Evolutionary conservation across 768 basidiomycete species (phyloP), one percentile per base, ranked within the genome.

Genomic region (Auricularia heimuer): DNA sequence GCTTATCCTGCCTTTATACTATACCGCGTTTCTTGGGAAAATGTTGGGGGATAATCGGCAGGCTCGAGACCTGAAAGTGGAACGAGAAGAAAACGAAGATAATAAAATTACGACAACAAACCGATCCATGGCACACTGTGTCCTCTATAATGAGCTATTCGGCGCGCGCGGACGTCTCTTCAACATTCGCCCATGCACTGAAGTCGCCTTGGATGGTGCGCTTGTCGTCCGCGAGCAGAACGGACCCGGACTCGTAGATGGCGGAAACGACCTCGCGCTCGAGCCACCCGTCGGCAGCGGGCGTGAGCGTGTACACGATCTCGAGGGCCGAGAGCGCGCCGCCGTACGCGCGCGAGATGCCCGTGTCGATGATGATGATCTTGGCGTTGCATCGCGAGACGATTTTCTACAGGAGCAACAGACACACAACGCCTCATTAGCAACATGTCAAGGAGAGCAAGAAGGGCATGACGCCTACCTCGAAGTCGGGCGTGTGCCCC

Each of bases 261-360:
- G 75, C 75, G 66, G 73, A 75, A 61, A 76, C 75, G 3, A 77
- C 68, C 65, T 76, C 75, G 63, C 74, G 74, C 66, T 77, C 88
- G 60, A 68, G 72, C 86, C 87, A 89, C 21, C 61, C 56, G 12
- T 51, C 36, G 6, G 33, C 69, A 62, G 83, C 72, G 2, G 92
- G 92, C 8, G 84, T 84, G 33, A 97, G 81, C 2, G 85, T 88
- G 76, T 98, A 96, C 42, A 88, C 81, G 64, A 98, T 87, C 14
- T 90, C 91, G 11, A 98, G 77, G 3, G 94, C 93, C 1, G 94
- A 95, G 4, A 97, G 79, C 0, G 84, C 86, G 12, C 96, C 96
- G n/a, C 92, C 94, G 70, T 97, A 98, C 1, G 95, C 95, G 72
- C 90, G 91, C 3, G 93, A 94, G 62, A 96, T 95, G n/a, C 93